Percentiles rank a stretch among this genome's conserved stretches.
Evolutionary conservation across 495 filamentous ascomycete species (phyloP).

Genomic region (Hyaloscypha bicolor): DNA sequence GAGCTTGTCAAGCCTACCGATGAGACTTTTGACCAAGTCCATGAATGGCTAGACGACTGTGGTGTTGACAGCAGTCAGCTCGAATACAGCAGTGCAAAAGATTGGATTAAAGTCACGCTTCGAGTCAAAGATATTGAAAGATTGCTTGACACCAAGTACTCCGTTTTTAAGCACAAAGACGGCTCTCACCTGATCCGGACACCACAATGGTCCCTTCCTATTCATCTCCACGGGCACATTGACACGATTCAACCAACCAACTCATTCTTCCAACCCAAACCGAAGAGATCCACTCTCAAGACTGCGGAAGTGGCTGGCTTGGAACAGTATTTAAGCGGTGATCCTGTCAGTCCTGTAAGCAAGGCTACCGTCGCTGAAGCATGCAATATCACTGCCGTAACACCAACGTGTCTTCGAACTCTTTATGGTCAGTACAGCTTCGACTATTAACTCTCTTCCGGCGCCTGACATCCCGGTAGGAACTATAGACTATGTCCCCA

Average conservation of each 20-base stretch:
- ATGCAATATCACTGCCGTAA: slow-evolving; percentile 15
- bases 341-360: not conserved
- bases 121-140: slow-evolving; percentile 51
- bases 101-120: slow-evolving; percentile 53
- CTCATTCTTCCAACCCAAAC: slow-evolving; percentile 50
- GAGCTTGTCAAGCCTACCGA: slow-evolving; percentile 35
- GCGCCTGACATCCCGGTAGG: not conserved
- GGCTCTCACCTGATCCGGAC: slow-evolving; percentile 38
- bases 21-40: slow-evolving; percentile 43
- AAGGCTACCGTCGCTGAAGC: not conserved
- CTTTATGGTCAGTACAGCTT: slow-evolving; percentile 17
- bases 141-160: slow-evolving; percentile 61
- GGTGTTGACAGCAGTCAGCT: slow-evolving; percentile 44
- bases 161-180: slow-evolving; percentile 51
- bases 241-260: slow-evolving; percentile 68
- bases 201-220: slow-evolving; percentile 53
- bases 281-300: slow-evolving; percentile 10
- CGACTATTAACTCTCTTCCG: not conserved
- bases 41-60: slow-evolving; percentile 46
- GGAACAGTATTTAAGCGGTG: not conserved
- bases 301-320: not conserved
- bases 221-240: slow-evolving; percentile 57
- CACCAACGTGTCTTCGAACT: slow-evolving; percentile 32
- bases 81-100: slow-evolving; percentile 47
- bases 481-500: slow-evolving; percentile 33